Conservation (phyloP, 202 grass and related monocot genomes). For the Setaria viridis region DNA sequence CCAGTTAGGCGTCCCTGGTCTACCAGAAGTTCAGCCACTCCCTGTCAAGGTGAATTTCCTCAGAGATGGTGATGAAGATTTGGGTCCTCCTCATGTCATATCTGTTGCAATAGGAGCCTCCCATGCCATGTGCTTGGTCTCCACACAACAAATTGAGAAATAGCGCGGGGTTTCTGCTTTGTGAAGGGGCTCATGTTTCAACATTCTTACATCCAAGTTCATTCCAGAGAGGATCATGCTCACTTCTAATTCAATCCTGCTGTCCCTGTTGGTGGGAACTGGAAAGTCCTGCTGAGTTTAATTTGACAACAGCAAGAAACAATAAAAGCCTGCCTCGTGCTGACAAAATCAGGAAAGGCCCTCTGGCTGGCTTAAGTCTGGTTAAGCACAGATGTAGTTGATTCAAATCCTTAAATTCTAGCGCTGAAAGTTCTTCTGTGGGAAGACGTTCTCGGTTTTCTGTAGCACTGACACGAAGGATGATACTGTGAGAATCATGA, state of each 20-base stretch:
- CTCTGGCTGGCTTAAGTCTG: neutral
- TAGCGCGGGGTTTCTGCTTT: conserved; percentile 11
- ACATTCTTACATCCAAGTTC: conserved; percentile 12
- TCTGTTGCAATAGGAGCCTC: conserved; percentile 82
- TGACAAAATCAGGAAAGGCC: conserved; percentile 11
- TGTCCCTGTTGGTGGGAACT: conserved; percentile 1
- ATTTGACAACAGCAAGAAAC: conserved; percentile 11
- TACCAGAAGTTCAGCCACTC: conserved; percentile 73
- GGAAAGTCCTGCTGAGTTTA: conserved; percentile 16
- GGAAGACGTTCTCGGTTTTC: conserved; percentile 7
- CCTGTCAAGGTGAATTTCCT: conserved; percentile 91
- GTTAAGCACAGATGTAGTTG: conserved; percentile 1
- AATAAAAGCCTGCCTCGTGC: conserved; percentile 16
- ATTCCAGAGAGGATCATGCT: conserved; percentile 17
- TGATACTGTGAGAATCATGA: neutral
- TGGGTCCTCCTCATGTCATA: conserved; percentile 63
- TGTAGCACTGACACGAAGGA: neutral
- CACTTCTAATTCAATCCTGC: conserved; percentile 17
- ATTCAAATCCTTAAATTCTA: conserved; percentile 24
- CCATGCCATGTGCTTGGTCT: conserved; percentile 93
- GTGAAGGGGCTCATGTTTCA: conserved; percentile 16
- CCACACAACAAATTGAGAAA: conserved; percentile 48
- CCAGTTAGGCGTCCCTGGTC: conserved; percentile 78
- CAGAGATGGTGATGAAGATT: conserved; percentile 52
- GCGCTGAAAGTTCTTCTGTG: neutral